These are phyloP conservation scores for Ogataea salicorniae DNA, from an alignment of 805 yeast genomes.

Conservation along the genomic window DNA sequence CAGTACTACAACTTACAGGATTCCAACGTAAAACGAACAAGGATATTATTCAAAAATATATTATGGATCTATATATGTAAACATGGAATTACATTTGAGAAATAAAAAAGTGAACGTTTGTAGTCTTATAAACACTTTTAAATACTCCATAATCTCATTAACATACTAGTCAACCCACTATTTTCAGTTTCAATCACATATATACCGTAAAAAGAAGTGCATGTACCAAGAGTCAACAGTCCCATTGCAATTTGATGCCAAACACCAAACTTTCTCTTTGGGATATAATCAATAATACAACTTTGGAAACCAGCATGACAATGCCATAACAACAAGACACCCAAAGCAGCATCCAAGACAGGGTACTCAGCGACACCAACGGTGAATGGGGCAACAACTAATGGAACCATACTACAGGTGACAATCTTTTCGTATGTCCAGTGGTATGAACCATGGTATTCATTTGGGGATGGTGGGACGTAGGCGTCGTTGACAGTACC, in stretches of 20 bases:
- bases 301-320: slow-evolving; percentile 82
- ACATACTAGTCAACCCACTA: slow-evolving; percentile 69
- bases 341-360: slow-evolving; percentile 70
- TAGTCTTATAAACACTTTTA: background rate
- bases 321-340: slow-evolving; percentile 66
- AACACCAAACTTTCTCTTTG: slow-evolving; percentile 75
- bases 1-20: no score
- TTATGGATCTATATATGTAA: no score
- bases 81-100: no score
- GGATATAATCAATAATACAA: slow-evolving; percentile 91
- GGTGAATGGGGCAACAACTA: slow-evolving; percentile 68
- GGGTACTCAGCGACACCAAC: slow-evolving; percentile 58
- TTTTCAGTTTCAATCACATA: slow-evolving; percentile 77
- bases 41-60: no score
- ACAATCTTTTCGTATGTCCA: slow-evolving; percentile 86
- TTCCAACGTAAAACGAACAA: no score
- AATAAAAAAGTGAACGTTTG: no score
- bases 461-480: slow-evolving; percentile 55
- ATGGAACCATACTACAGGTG: slow-evolving; percentile 69
- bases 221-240: slow-evolving; percentile 67
- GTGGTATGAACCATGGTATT: slow-evolving; percentile 79
- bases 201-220: slow-evolving; percentile 68
- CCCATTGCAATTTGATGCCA: slow-evolving; percentile 67
- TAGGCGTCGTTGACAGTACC: slow-evolving; percentile 95
- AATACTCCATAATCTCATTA: slow-evolving; percentile 59